Evolutionary conservation across 192 early-diverging fungal species (phyloP), one percentile per base, ranked within the genome.

Genomic region (Coemansia sp.): DNA sequence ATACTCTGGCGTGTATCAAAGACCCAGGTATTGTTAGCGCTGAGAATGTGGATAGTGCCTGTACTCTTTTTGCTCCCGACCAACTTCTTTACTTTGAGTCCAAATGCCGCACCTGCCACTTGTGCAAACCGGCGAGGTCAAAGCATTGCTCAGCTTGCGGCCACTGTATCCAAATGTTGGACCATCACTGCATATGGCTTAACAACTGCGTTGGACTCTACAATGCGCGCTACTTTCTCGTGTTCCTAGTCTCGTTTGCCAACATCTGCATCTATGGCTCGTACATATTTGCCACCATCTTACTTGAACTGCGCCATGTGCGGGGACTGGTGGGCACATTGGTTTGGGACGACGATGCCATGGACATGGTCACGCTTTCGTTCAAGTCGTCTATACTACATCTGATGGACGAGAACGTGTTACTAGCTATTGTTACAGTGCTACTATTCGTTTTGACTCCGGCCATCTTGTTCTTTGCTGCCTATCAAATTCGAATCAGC

Each of bases 121-220:
- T 64, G 61, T 44, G 61, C 60, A 78, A 76, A 65, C 76, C 83
- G 5, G 83, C 83, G n/a, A 72, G 83, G 62, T 85, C 83, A 55
- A 85, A 85, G 64, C 83, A 85, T 64, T 85, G 83, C 64, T 67
- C 78, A 24, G 68, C 67, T 9, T 85, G 83, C 64, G 63, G 61
- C 17, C 62, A 48, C 39, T 85, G 83, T 68, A 65, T 85, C 22
- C 71, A 76, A 64, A 75, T 76, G 70, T 59, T 75, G 75, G 83
- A 85, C 70, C 83, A 85, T 69, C 83, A 85, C 58, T 85, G 83
- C 46, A 72, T 84, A 24, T 84, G 83, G 83, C 69, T 84, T 34
- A 84, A 84, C 72, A 84, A 75, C 75, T 84, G 83, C 70, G 78
- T 84, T 19, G 83, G 83, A 8, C 76, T 80, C 50, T 48, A 69